Conservation (phyloP, 768 basidiomycete genomes). For the Sarcomyxa edulis region DNA sequence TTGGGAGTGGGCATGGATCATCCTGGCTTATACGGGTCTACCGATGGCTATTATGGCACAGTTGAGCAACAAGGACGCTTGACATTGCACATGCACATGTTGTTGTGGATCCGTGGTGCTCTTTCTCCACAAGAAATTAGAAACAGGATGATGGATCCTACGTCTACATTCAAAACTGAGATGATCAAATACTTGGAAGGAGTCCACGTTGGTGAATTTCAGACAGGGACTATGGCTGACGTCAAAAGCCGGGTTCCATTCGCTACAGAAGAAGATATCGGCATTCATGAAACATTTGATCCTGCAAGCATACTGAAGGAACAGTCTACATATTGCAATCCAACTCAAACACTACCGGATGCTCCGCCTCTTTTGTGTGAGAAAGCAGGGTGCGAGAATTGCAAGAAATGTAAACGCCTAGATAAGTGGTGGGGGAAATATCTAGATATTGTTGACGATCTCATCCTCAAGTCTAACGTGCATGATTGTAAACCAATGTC, state of each 20-base stretch:
- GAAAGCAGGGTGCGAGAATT: no score
- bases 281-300: constrained; percentile 13
- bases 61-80: constrained; percentile 31
- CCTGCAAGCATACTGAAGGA: no score
- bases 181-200: constrained; percentile 25
- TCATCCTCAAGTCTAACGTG: constrained; percentile 12
- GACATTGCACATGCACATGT: constrained; percentile 30
- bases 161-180: constrained; percentile 16
- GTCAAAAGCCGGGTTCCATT: constrained; percentile 6
- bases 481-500: constrained; percentile 12
- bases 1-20: constrained; percentile 14
- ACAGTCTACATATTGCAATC: constrained; percentile 12
- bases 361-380: constrained; percentile 14
- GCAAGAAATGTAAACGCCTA: neutral
- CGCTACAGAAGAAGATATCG: constrained; percentile 11
- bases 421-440: constrained; percentile 10
- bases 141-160: constrained; percentile 16
- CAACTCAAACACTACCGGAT: constrained; percentile 17
- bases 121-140: constrained; percentile 27
- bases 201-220: constrained; percentile 24
- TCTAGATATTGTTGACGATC: constrained; percentile 12
- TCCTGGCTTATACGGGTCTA: constrained; percentile 22
- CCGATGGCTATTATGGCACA: constrained; percentile 23
- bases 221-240: constrained; percentile 14
- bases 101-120: constrained; percentile 26